Conservation (phyloP, 768 basidiomycete species). For the Plicaturopsis crispa region DNA sequence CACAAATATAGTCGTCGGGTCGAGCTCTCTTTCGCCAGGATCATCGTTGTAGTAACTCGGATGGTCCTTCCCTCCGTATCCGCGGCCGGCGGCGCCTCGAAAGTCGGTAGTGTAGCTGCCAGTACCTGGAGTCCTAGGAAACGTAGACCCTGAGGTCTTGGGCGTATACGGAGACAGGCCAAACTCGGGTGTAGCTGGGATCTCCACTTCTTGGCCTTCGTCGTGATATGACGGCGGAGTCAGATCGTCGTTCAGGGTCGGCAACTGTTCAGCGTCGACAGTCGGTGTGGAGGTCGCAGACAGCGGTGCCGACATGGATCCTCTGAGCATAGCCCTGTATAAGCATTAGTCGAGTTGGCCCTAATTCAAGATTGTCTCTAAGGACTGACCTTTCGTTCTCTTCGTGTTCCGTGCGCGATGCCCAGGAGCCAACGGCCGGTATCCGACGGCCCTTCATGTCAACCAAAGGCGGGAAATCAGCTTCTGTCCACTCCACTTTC, state of each 20-base stretch:
- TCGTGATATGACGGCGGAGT: constrained; percentile 15
- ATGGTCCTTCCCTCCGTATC: constrained; percentile 17
- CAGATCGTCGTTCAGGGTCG: background rate
- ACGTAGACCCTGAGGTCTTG: constrained; percentile 38
- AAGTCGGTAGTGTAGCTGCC: constrained; percentile 27
- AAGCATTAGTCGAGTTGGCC: too few species aligned
- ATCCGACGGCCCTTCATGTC: too few species aligned
- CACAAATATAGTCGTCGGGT: constrained; percentile 68
- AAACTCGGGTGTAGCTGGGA: constrained; percentile 36
- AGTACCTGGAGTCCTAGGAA: constrained; percentile 42
- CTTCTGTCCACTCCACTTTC: too few species aligned
- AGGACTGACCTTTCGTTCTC: too few species aligned
- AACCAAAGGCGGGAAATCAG: too few species aligned
- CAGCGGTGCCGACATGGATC: constrained; percentile 9
- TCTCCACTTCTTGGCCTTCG: constrained; percentile 30
- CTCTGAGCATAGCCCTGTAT: constrained; percentile 4
- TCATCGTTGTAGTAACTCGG: constrained; percentile 12
- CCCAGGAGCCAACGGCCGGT: too few species aligned
- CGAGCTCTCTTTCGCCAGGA: constrained; percentile 35
- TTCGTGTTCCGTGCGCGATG: too few species aligned
- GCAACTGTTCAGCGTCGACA: background rate
- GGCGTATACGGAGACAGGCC: constrained; percentile 44
- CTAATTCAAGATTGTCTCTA: too few species aligned
- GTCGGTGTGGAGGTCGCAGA: constrained; percentile 7
- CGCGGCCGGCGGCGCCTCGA: constrained; percentile 19